phyloP scores from a whole-genome alignment of 495 filamentous ascomycete species.

The Neurospora africana region DNA sequence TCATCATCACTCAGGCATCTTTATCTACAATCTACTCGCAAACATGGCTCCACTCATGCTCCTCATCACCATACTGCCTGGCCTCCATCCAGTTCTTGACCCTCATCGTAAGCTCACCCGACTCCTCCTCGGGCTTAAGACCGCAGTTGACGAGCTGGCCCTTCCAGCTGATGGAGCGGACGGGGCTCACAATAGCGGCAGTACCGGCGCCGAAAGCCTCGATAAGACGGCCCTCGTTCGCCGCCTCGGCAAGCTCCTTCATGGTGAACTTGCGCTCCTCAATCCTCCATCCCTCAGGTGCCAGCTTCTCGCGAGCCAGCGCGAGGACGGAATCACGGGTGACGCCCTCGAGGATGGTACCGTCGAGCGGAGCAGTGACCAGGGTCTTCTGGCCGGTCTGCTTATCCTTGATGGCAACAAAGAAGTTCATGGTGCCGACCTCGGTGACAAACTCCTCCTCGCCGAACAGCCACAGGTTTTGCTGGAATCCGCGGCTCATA shows the following conservation, averaged over 20 bases:
- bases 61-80: slow-evolving; percentile 88
- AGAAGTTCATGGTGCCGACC: slow-evolving; percentile 98
- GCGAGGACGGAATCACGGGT: slow-evolving; percentile 78
- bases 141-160: slow-evolving; percentile 70
- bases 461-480: slow-evolving; percentile 96
- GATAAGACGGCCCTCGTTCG: slow-evolving; percentile 71
- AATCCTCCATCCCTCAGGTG: slow-evolving; percentile 78
- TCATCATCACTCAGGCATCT: background rate
- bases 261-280: slow-evolving; percentile 86
- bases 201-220: slow-evolving; percentile 94
- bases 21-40: slow-evolving; percentile 15
- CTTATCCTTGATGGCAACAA: slow-evolving; percentile 69
- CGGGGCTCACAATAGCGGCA: slow-evolving; percentile 72
- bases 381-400: slow-evolving; percentile 81
- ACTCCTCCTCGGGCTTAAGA: slow-evolving; percentile 64
- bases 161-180: slow-evolving; percentile 77
- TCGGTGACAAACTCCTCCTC: slow-evolving; percentile 92
- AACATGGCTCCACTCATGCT: slow-evolving; percentile 67
- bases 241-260: slow-evolving; percentile 65
- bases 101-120: slow-evolving; percentile 67
- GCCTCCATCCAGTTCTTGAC: slow-evolving; percentile 96
- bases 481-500: slow-evolving; percentile 82
- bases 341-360: slow-evolving; percentile 93
- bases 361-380: slow-evolving; percentile 84
- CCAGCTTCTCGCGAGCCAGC: slow-evolving; percentile 73